Evolutionary conservation across 2,329 filamentous ascomycete species (phyloP).

Genomic region (Davidsoniella australis): DNA sequence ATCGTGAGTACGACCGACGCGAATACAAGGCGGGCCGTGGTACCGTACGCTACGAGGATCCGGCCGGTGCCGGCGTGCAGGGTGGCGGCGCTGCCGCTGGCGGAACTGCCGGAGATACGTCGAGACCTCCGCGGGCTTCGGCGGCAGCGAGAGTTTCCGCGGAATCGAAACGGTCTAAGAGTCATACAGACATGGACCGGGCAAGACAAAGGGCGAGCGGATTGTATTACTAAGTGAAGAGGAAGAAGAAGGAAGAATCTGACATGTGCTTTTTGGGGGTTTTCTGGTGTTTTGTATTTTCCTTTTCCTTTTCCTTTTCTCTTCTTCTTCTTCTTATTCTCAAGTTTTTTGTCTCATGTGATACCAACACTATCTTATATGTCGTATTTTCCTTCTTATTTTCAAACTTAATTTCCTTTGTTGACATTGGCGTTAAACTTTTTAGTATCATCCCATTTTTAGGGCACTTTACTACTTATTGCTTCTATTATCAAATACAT

Average conservation of each 20-base stretch:
- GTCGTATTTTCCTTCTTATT: no score
- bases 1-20: constrained; percentile 4
- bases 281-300: not conserved
- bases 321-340: not conserved
- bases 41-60: constrained; percentile 2
- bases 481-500: no score
- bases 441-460: no score
- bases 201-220: constrained; percentile 19
- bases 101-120: no score
- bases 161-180: constrained; percentile 26
- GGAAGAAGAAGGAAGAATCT: not conserved
- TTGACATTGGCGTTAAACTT: no score
- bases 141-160: not conserved
- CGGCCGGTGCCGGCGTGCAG: not conserved
- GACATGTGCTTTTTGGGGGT: not conserved
- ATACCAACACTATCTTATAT: no score
- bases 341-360: not conserved
- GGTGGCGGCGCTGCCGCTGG: no score
- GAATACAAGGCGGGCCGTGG: not conserved
- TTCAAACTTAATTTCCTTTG: no score
- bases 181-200: constrained; percentile 32
- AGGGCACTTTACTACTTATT: no score
- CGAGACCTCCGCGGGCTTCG: no score
- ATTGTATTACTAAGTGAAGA: constrained; percentile 4
- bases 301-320: not conserved